Base-by-base conservation (phyloP, 2,329 filamentous ascomycete genomes). In the Alternaria ventricosa region DNA sequence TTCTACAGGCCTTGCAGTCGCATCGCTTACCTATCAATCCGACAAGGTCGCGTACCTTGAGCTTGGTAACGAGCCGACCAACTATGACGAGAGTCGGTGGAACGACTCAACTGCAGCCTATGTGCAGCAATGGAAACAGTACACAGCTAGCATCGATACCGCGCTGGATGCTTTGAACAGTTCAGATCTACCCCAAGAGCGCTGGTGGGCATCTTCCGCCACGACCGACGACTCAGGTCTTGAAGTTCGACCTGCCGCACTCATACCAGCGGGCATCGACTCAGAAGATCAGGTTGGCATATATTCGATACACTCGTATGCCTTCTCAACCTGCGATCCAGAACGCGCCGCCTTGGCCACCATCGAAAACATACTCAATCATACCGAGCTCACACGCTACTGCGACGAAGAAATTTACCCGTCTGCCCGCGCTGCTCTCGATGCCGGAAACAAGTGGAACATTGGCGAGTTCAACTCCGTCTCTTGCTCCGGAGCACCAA, bases 391-490 rank as follows among this genome's bases (percentile, higher is more conserved):
- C 3, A 33, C 30, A n/a, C 61, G 57, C 12, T 66, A 66, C 50
- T 64, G 57, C 33, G 61, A 61, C 12, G 33, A 58, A 11, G 61
- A 66, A 44, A 64, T 66, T 9, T 66, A 66, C n/a, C 61, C 64
- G 9, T 66, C 64, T 3, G 64, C 61, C 6, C 45, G 49, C 28
- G 64, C 61, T 4, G 61, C 64, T 25, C 61, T 66, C 1, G 45
- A 64, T 12, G 64, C 57, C 15, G 54, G 54, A 18, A 45, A 41
- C 1, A 33, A 33, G 6, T 66, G 61, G 64, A 61, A 53, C 28
- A 61, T 66, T 43, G 61, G 64, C 36, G 64, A 66, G 11, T 66
- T 64, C 57, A 66, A 66, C 45, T 64, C 61, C 3, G 57, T 66
- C 12, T 61, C 61, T 2, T 66, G 64, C 36, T 57, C 64, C 0